A percentile compares a stretch with the other conserved stretches of the same genome.
Conservation (phyloP, 495 filamentous ascomycete genomes). For the Haplographium delicatum region DNA sequence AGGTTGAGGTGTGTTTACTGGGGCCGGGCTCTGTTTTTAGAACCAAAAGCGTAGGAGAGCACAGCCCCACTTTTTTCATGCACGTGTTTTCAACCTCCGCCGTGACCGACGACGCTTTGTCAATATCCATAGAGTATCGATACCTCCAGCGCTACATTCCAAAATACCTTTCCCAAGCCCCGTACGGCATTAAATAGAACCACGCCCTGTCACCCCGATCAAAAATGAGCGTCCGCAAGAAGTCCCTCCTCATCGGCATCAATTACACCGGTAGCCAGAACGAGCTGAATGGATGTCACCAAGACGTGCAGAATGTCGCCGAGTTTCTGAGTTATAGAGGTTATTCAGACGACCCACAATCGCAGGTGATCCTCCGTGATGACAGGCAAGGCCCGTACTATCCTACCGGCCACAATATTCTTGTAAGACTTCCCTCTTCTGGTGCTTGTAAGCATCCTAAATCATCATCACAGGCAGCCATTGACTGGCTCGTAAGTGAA, state of each 20-base stretch:
- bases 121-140: too few relatives aligned
- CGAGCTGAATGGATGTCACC: slow-evolving; percentile 48
- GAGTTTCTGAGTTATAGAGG: slow-evolving; percentile 40
- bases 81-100: too few relatives aligned
- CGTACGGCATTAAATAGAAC: slow-evolving; percentile 3
- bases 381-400: slow-evolving; percentile 41
- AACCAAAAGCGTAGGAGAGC: too few relatives aligned
- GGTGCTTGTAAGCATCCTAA: slow-evolving; percentile 28
- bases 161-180: neutral
- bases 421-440: slow-evolving; percentile 49
- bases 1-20: too few relatives aligned
- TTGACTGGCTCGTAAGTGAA: slow-evolving; percentile 19
- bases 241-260: slow-evolving; percentile 56
- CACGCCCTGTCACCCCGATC: too few relatives aligned
- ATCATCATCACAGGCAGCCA: slow-evolving; percentile 37
- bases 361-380: slow-evolving; percentile 51
- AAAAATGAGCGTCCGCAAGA: too few relatives aligned
- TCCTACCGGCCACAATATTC: slow-evolving; percentile 50
- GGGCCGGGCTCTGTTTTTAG: too few relatives aligned
- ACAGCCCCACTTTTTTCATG: too few relatives aligned
- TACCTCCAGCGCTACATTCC: too few relatives aligned
- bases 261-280: slow-evolving; percentile 50
- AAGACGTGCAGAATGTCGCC: slow-evolving; percentile 47
- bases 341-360: slow-evolving; percentile 39
- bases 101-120: too few relatives aligned